A percentile compares a stretch with the other conserved stretches of the same genome.
Evolutionary conservation across 192 early-diverging fungal genomes (phyloP).

Genomic region (Linnemannia zychae): DNA sequence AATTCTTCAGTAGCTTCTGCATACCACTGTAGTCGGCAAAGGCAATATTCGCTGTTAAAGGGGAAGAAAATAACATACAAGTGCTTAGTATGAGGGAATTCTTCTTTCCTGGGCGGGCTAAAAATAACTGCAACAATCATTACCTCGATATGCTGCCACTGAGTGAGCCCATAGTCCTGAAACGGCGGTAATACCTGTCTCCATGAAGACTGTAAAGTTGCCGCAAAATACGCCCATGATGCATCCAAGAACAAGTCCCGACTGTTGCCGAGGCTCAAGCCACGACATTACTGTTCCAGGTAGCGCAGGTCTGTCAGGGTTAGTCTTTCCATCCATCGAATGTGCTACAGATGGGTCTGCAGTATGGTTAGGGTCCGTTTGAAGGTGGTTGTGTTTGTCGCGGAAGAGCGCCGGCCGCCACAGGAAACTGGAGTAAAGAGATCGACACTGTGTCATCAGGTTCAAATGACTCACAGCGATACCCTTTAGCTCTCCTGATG

Average conservation of each 20-base stretch:
- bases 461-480: conserved; percentile 77
- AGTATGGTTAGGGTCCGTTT: conserved; percentile 32
- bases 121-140: neutral
- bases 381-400: conserved; percentile 32
- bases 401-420: conserved; percentile 42
- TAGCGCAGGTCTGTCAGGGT: neutral
- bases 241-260: conserved; percentile 74
- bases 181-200: conserved; percentile 66
- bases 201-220: conserved; percentile 72
- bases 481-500: conserved; percentile 83
- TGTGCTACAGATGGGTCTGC: conserved; percentile 9
- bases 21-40: conserved; percentile 76
- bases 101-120: neutral
- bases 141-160: conserved; percentile 77
- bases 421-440: conserved; percentile 19
- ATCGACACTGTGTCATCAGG: conserved; percentile 75
- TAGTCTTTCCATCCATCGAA: conserved; percentile 19
- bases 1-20: conserved; percentile 66
- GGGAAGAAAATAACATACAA: neutral
- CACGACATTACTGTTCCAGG: conserved; percentile 70
- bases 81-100: too few relatives aligned
- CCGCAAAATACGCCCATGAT: conserved; percentile 78
- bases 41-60: conserved; percentile 69
- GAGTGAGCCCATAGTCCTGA: conserved; percentile 78
- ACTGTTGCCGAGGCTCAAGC: conserved; percentile 83